Evolutionary conservation across 1,284 basidiomycete genomes (phyloP).

Genomic region (Blastosporella zonata): DNA sequence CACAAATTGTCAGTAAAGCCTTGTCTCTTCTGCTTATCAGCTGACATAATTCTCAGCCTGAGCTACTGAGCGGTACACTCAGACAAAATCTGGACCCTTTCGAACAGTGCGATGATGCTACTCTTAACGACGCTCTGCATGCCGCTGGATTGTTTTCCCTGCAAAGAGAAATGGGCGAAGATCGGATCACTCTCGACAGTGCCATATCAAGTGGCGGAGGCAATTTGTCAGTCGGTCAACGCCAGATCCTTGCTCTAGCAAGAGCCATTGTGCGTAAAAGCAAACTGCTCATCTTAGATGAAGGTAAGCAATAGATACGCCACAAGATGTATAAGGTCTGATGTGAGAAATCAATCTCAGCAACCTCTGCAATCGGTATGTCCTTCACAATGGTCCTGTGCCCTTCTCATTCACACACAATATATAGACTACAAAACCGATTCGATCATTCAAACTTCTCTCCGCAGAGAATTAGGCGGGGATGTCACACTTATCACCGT

Average conservation of each 20-base stretch:
- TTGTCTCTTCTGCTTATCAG: slow-evolving; percentile 26
- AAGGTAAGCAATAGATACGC: slow-evolving; percentile 40
- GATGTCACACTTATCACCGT: slow-evolving; percentile 64
- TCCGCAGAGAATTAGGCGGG: slow-evolving; percentile 48
- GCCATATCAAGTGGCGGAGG: slow-evolving; percentile 54
- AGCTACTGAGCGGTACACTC: slow-evolving; percentile 57
- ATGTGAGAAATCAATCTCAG: slow-evolving; percentile 21
- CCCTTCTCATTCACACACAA: slow-evolving; percentile 15
- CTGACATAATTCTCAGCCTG: slow-evolving; percentile 45
- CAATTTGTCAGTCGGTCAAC: slow-evolving; percentile 71
- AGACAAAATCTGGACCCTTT: slow-evolving; percentile 71
- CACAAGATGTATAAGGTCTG: no score
- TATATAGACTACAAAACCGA: slow-evolving; percentile 63
- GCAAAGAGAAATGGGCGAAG: slow-evolving; percentile 48
- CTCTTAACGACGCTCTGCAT: slow-evolving; percentile 52
- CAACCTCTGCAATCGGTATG: slow-evolving; percentile 53
- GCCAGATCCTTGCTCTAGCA: slow-evolving; percentile 63
- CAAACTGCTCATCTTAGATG: slow-evolving; percentile 59
- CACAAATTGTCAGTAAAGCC: slow-evolving; percentile 40
- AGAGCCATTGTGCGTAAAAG: slow-evolving; percentile 56
- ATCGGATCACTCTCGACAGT: slow-evolving; percentile 48
- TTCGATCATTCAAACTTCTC: slow-evolving; percentile 53
- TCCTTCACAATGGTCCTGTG: background rate
- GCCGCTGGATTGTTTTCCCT: slow-evolving; percentile 53
- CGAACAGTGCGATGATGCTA: slow-evolving; percentile 66